Evolutionary conservation across 768 basidiomycete genomes (phyloP).

Genomic region (Panaeolus cyanescens): DNA sequence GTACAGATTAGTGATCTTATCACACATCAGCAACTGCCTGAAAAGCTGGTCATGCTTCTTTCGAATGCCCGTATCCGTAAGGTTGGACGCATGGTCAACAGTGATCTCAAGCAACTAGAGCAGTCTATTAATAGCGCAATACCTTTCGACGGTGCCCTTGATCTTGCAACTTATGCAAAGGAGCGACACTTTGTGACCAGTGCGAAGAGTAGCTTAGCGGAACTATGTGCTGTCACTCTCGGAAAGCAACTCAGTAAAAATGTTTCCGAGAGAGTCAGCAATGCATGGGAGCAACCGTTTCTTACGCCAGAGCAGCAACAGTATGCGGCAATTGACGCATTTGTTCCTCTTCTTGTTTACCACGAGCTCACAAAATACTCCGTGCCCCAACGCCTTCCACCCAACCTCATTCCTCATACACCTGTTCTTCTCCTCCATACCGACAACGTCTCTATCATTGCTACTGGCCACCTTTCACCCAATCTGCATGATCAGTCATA

Average conservation of each 20-base stretch:
- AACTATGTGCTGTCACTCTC: slow-evolving; percentile 29
- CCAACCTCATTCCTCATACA: background rate
- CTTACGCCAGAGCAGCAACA: slow-evolving; percentile 10
- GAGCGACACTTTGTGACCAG: slow-evolving; percentile 14
- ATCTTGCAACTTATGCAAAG: slow-evolving; percentile 30
- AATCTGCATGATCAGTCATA: background rate
- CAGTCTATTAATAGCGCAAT: slow-evolving; percentile 11
- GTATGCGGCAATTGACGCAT: slow-evolving; percentile 19
- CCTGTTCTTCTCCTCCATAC: slow-evolving; percentile 10
- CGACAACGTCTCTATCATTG: slow-evolving; percentile 11
- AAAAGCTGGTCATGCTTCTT: slow-evolving; percentile 13
- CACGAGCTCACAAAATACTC: slow-evolving; percentile 17
- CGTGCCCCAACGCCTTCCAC: slow-evolving; percentile 17
- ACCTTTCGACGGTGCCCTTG: slow-evolving; percentile 25
- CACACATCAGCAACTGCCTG: slow-evolving; percentile 10
- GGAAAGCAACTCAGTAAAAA: slow-evolving; percentile 14
- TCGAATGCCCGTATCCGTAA: slow-evolving; percentile 19
- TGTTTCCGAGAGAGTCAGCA: slow-evolving; percentile 12
- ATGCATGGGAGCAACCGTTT: slow-evolving; percentile 9
- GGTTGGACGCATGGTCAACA: slow-evolving; percentile 21
- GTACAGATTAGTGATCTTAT: slow-evolving; percentile 16
- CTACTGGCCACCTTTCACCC: slow-evolving; percentile 1
- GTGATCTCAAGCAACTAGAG: slow-evolving; percentile 22
- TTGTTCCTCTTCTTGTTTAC: slow-evolving; percentile 14
- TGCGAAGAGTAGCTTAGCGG: slow-evolving; percentile 24